These are phyloP conservation scores for Saccharomyces pastorianus DNA, from an alignment of 1,139 yeast species.

Conservation along the genomic window DNA sequence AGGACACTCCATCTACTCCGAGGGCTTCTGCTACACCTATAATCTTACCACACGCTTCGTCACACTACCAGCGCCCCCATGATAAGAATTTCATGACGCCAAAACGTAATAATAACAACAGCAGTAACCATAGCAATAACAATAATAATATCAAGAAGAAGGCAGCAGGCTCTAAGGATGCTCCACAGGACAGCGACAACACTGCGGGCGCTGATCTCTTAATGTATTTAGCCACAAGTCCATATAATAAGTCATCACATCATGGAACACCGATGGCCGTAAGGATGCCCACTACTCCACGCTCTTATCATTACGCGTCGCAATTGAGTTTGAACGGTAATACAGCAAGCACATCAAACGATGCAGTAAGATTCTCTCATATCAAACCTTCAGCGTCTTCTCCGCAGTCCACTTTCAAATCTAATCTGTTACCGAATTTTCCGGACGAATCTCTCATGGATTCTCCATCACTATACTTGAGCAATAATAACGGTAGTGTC, in stretches of 20 bases:
- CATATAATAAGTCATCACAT: constrained; percentile 20
- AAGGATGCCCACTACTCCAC: constrained; percentile 23
- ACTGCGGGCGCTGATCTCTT: constrained; percentile 31
- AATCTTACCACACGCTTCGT: background rate
- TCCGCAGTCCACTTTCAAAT: constrained; percentile 29
- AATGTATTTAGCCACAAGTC: constrained; percentile 32
- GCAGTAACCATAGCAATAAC: background rate
- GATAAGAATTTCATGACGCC: constrained; percentile 8
- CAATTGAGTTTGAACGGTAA: constrained; percentile 5
- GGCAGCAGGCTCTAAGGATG: background rate
- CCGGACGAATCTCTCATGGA: constrained; percentile 21
- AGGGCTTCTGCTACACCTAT: background rate
- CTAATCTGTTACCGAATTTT: constrained; percentile 15
- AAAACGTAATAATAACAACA: constrained; percentile 4
- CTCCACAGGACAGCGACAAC: constrained; percentile 2
- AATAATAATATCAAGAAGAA: constrained; percentile 1
- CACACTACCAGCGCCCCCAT: background rate
- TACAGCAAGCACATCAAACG: constrained; percentile 9
- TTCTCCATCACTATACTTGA: constrained; percentile 27
- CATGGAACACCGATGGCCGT: constrained; percentile 1
- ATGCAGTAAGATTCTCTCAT: constrained; percentile 26
- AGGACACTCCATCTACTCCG: constrained; percentile 4
- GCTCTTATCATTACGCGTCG: constrained; percentile 12
- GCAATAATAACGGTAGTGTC: constrained; percentile 4
- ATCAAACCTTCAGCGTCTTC: constrained; percentile 26